Evolutionary conservation across 768 basidiomycete genomes (phyloP).

Genomic region (Termitomyces sp.): DNA sequence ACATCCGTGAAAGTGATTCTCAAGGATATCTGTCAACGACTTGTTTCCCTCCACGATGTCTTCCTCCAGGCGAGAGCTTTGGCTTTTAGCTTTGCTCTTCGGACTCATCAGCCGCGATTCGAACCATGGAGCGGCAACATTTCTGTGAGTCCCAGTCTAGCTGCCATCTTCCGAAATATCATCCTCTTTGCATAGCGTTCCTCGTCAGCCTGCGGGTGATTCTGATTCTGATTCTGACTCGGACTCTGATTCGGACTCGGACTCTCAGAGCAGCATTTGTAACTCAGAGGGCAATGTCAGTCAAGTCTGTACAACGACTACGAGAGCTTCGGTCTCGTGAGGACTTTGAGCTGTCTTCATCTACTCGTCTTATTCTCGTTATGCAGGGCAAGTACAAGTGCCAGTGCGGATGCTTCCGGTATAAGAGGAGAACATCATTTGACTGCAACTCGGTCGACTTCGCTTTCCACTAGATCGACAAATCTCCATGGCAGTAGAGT

Average conservation of each 20-base stretch:
- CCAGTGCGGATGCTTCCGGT: neutral
- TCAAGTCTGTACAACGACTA: neutral
- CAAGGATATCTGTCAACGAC: neutral
- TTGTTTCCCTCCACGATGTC: neutral
- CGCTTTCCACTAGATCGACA: neutral
- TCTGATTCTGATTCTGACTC: neutral
- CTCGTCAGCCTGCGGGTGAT: neutral
- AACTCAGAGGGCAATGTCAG: too few species aligned
- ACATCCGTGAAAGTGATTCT: neutral
- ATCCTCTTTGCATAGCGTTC: neutral
- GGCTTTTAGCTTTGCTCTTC: neutral
- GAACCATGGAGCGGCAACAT: too few species aligned
- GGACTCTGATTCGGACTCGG: neutral
- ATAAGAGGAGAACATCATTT: neutral
- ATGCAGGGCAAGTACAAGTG: neutral
- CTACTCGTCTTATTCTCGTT: neutral
- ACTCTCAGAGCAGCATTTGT: constrained; percentile 2
- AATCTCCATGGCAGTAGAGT: neutral
- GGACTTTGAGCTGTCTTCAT: neutral
- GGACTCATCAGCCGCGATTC: neutral
- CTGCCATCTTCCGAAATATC: neutral
- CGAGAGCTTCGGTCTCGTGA: neutral
- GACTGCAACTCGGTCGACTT: neutral
- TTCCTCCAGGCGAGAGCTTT: neutral
- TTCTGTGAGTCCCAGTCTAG: neutral